A percentile compares a stretch with the other conserved stretches of the same genome.
Evolutionary conservation across 1,139 yeast species (phyloP).

Genomic region (Petasospora rhodanensis): DNA sequence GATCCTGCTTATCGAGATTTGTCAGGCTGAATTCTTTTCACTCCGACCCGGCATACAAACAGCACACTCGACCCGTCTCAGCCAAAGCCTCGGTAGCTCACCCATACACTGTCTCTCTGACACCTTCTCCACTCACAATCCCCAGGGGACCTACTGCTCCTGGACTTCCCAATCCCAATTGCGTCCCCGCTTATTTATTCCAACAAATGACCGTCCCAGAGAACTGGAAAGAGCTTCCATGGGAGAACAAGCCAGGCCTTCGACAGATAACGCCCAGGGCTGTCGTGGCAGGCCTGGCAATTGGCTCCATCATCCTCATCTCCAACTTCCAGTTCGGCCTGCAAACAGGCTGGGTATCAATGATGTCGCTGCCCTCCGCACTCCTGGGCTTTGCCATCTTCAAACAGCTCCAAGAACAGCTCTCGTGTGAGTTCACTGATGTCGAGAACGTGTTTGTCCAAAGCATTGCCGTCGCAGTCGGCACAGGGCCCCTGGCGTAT

Average conservation of each 20-base stretch:
- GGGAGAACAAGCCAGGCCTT: constrained; percentile 33
- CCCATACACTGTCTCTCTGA: too few relatives aligned
- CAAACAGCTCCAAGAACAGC: constrained; percentile 42
- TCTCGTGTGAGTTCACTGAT: constrained; percentile 57
- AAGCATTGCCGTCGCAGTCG: constrained; percentile 92
- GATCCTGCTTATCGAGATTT: too few relatives aligned
- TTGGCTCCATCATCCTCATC: constrained; percentile 76
- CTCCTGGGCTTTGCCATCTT: constrained; percentile 80
- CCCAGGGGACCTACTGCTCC: too few relatives aligned
- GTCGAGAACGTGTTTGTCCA: constrained; percentile 92
- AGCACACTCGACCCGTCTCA: too few relatives aligned
- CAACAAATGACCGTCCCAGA: too few relatives aligned
- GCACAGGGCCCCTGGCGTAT: constrained; percentile 94
- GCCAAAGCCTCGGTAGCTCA: too few relatives aligned
- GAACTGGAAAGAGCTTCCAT: constrained; percentile 24
- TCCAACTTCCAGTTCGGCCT: constrained; percentile 95
- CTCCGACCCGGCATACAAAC: too few relatives aligned
- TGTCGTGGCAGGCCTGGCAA: constrained; percentile 64
- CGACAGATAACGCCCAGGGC: constrained; percentile 68
- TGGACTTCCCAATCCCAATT: too few relatives aligned
- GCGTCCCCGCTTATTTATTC: too few relatives aligned
- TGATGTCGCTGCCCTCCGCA: constrained; percentile 98
- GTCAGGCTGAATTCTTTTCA: too few relatives aligned
- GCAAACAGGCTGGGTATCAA: constrained; percentile 98
- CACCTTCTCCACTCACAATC: too few relatives aligned